These are phyloP conservation scores for Trichoderma cornu-damae DNA, from an alignment of 2,329 filamentous ascomycete species.

Conservation along the genomic window DNA sequence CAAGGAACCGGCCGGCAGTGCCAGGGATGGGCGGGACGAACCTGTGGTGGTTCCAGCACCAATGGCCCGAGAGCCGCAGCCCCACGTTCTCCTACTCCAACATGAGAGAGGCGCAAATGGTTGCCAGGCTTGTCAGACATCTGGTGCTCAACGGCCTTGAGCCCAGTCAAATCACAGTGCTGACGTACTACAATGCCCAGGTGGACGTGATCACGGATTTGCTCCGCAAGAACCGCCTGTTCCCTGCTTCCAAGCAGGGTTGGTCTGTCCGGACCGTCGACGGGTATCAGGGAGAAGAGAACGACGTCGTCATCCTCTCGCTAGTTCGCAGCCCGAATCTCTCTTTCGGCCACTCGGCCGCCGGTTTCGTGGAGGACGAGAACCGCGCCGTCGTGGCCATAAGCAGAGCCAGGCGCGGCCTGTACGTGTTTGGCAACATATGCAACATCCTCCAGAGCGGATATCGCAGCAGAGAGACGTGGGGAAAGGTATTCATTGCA, in stretches of 20 bases:
- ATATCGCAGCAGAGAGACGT: conserved; percentile 37
- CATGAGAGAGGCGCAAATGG: conserved; percentile 66
- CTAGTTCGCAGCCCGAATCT: conserved; percentile 67
- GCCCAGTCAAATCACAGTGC: conserved; percentile 62
- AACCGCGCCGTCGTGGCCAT: conserved; percentile 56
- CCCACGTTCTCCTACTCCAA: conserved; percentile 62
- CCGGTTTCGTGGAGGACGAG: conserved; percentile 68
- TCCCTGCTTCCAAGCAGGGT: conserved; percentile 30
- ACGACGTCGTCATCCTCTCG: conserved; percentile 75
- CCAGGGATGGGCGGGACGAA: conserved; percentile 40
- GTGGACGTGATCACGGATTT: conserved; percentile 56
- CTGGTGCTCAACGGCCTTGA: conserved; percentile 62
- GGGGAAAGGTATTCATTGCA: conserved; percentile 37
- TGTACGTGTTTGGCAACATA: conserved; percentile 81
- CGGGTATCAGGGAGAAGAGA: conserved; percentile 87
- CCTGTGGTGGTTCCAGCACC: conserved; percentile 44
- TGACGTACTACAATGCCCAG: conserved; percentile 88
- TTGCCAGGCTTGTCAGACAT: conserved; percentile 66
- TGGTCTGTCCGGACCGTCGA: conserved; percentile 74
- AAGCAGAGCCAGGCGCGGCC: conserved; percentile 67
- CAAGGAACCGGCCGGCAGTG: conserved; percentile 34
- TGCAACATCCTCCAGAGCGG: conserved; percentile 45
- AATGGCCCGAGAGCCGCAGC: conserved; percentile 60
- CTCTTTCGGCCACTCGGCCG: conserved; percentile 36
- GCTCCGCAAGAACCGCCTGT: conserved; percentile 33